phyloP scores from a whole-genome alignment of 2,329 filamentous ascomycete species.

The Curvularia sp. region DNA sequence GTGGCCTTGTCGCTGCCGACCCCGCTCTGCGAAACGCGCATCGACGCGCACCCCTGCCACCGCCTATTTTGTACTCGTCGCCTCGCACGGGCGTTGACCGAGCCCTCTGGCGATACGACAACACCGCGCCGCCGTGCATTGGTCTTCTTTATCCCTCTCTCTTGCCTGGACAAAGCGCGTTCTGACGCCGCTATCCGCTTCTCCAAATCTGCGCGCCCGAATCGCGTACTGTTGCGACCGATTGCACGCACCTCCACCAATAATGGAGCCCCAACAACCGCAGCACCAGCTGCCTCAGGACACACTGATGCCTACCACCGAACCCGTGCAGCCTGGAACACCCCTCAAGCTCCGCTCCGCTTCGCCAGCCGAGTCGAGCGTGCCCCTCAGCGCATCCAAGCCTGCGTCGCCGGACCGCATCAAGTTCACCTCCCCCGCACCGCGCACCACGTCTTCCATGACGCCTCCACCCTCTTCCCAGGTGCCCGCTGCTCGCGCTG shows the following conservation, averaged over 20 bases:
- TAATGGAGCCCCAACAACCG: constrained; percentile 40
- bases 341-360: constrained; percentile 32
- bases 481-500: constrained; percentile 52
- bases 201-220: constrained; percentile 28
- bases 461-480: constrained; percentile 71
- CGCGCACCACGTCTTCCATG: constrained; percentile 60
- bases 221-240: constrained; percentile 34
- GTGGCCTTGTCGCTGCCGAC: constrained; percentile 24
- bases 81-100: constrained; percentile 9
- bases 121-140: neutral
- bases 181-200: constrained; percentile 4
- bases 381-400: constrained; percentile 26
- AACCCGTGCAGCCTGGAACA: constrained; percentile 37
- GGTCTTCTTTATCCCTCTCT: constrained; percentile 5
- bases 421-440: constrained; percentile 51
- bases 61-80: constrained; percentile 21
- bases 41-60: constrained; percentile 28
- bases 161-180: constrained; percentile 11
- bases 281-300: constrained; percentile 38
- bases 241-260: constrained; percentile 30
- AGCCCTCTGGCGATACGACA: constrained; percentile 5
- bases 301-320: constrained; percentile 43
- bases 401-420: constrained; percentile 33
- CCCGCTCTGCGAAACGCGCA: constrained; percentile 25
- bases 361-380: constrained; percentile 32